phyloP scores from a whole-genome alignment of 352 stramenopile species.

The Globisporangium cylindrosporum region DNA sequence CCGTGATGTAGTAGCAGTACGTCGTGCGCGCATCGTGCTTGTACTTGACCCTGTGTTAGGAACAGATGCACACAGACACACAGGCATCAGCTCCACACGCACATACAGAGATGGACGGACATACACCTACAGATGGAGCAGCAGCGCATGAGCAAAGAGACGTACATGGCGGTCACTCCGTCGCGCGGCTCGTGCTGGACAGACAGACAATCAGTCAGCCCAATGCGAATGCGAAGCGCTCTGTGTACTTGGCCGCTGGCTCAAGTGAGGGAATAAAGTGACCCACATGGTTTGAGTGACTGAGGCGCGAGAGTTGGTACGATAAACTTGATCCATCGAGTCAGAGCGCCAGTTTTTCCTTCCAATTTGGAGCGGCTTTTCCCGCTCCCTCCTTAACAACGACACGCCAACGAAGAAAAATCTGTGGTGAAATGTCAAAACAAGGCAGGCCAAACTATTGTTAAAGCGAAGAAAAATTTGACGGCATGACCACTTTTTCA shows the following conservation, averaged over 20 bases:
- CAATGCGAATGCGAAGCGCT: slow-evolving; percentile 4
- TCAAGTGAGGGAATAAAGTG: slow-evolving; percentile 15
- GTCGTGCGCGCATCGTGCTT: slow-evolving; percentile 78
- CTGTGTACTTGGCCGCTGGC: slow-evolving; percentile 14
- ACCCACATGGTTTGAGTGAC: not conserved
- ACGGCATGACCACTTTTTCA: no score
- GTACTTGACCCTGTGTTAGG: slow-evolving; percentile 39
- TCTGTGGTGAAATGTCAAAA: not conserved
- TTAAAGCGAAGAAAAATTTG: no score
- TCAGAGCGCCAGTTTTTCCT: not conserved
- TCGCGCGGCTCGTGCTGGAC: not conserved
- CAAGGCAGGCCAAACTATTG: not conserved
- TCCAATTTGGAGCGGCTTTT: not conserved
- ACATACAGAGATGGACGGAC: not conserved
- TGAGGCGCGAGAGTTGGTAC: not conserved
- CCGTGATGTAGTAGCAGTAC: slow-evolving; percentile 76
- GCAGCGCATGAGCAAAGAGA: not conserved
- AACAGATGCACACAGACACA: not conserved
- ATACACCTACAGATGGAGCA: not conserved
- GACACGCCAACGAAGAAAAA: not conserved
- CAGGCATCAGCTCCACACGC: not conserved
- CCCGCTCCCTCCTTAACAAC: not conserved
- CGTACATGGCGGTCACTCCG: slow-evolving; percentile 4
- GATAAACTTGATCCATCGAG: not conserved
- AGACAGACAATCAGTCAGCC: not conserved